phyloP scores from a whole-genome alignment of 176 grass and related monocot genomes.

The Triticum timopheevii region DNA sequence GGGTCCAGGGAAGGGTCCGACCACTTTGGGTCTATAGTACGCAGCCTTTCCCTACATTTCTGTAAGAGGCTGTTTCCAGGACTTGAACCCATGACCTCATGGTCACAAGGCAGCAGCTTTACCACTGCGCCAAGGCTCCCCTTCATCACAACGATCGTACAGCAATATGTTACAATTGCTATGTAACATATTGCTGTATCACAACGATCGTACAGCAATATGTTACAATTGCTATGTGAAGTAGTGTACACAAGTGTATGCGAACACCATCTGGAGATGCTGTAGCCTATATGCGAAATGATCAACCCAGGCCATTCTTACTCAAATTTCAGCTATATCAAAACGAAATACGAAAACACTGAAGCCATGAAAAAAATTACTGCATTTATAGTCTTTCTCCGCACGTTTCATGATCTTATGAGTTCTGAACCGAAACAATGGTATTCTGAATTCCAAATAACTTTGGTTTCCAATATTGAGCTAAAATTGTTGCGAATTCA shows the following conservation, averaged over 20 bases:
- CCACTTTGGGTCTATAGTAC: too few species aligned
- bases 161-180: too few species aligned
- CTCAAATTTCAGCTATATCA: background rate
- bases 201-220: background rate
- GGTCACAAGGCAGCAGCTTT: too few species aligned
- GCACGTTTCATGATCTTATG: background rate
- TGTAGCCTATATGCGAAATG: slow-evolving; percentile 8
- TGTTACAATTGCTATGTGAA: background rate
- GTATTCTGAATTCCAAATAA: background rate
- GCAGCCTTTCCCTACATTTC: too few species aligned
- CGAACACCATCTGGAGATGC: too few species aligned
- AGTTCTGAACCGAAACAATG: background rate
- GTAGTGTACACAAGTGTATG: too few species aligned
- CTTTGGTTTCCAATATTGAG: background rate
- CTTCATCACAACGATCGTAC: too few species aligned
- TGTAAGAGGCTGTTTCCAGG: too few species aligned
- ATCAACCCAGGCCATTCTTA: background rate
- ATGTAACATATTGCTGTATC: too few species aligned
- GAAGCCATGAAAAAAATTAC: background rate
- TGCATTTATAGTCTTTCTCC: background rate
- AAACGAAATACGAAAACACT: background rate
- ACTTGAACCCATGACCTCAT: too few species aligned
- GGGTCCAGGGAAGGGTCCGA: too few species aligned
- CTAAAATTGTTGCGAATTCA: background rate
- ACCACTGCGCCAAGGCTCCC: too few species aligned